A percentile compares a stretch with the other conserved stretches of the same genome.
Evolutionary conservation across 1,284 basidiomycete species (phyloP).

Genomic region (Cutaneotrichosporon curvatum): DNA sequence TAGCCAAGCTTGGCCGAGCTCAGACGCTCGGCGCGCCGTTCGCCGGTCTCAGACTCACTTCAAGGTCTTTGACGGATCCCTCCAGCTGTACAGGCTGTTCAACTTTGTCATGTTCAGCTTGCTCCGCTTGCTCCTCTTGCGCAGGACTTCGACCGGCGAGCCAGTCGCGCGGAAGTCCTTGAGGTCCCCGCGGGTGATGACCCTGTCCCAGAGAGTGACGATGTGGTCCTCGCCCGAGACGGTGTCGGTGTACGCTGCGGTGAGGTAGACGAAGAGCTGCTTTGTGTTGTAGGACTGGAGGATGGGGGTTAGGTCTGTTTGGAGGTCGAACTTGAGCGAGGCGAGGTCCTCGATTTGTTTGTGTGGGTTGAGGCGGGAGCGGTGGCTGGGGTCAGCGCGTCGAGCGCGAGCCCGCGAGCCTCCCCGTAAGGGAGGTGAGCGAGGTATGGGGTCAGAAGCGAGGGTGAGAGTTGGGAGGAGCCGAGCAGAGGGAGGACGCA

Average conservation of each 20-base stretch:
- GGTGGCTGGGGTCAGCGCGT: slow-evolving; percentile 21
- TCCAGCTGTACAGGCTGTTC: slow-evolving; percentile 43
- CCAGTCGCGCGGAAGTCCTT: slow-evolving; percentile 36
- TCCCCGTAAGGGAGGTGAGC: too few species aligned
- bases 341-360: slow-evolving; percentile 40
- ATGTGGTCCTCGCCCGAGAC: slow-evolving; percentile 27
- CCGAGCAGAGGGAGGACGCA: background rate
- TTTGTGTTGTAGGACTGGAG: slow-evolving; percentile 48
- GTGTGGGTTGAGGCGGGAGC: slow-evolving; percentile 34
- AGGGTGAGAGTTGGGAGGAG: background rate
- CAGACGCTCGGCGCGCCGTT: too few species aligned
- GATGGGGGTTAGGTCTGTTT: slow-evolving; percentile 42
- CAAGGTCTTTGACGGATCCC: slow-evolving; percentile 39
- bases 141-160: slow-evolving; percentile 19
- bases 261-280: slow-evolving; percentile 47
- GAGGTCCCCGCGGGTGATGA: slow-evolving; percentile 35
- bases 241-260: slow-evolving; percentile 37
- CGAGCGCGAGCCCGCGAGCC: background rate
- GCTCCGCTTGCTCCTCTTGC: slow-evolving; percentile 3
- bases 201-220: slow-evolving; percentile 47
- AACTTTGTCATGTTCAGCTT: slow-evolving; percentile 36
- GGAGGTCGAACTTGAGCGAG: slow-evolving; percentile 41
- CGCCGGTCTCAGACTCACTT: too few species aligned
- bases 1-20: background rate
- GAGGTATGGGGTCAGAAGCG: background rate